phyloP scores from a whole-genome alignment of 2,329 filamentous ascomycete species.

The Clarireedia paspali region DNA sequence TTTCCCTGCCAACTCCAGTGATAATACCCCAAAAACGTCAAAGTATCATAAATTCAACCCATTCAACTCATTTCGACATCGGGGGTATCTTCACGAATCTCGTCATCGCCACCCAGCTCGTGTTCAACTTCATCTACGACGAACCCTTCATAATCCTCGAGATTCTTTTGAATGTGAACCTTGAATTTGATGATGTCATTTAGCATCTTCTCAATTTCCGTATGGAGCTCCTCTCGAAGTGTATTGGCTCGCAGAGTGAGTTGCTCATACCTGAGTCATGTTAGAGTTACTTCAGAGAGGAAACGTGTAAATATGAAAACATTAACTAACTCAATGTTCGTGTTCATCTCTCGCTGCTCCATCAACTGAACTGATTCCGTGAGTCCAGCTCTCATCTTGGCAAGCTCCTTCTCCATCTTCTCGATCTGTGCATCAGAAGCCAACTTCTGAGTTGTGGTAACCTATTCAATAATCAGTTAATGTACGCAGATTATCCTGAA shows the following conservation, averaged over 20 bases:
- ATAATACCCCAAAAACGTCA: not conserved
- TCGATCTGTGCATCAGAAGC: constrained; percentile 91
- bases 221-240: constrained; percentile 94
- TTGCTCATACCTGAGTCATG: constrained; percentile 67
- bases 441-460: constrained; percentile 77
- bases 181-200: constrained; percentile 99
- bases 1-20: not conserved
- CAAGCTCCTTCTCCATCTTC: constrained; percentile 97
- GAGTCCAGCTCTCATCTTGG: constrained; percentile 78
- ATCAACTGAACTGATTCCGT: constrained; percentile 83
- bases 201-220: constrained; percentile 89
- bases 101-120: constrained; percentile 59
- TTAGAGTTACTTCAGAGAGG: constrained; percentile 12
- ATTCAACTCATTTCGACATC: constrained; percentile 36
- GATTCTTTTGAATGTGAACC: constrained; percentile 84
- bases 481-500: not conserved
- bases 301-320: not conserved
- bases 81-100: constrained; percentile 45
- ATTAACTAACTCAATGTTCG: constrained; percentile 79
- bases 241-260: constrained; percentile 75
- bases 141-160: constrained; percentile 92
- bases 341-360: constrained; percentile 94
- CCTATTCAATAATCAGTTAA: constrained; percentile 22
- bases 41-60: not conserved
- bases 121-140: constrained; percentile 89